Conservation (phyloP, 108 stramenopile genomes). For the Nitzschia inconspicua region DNA sequence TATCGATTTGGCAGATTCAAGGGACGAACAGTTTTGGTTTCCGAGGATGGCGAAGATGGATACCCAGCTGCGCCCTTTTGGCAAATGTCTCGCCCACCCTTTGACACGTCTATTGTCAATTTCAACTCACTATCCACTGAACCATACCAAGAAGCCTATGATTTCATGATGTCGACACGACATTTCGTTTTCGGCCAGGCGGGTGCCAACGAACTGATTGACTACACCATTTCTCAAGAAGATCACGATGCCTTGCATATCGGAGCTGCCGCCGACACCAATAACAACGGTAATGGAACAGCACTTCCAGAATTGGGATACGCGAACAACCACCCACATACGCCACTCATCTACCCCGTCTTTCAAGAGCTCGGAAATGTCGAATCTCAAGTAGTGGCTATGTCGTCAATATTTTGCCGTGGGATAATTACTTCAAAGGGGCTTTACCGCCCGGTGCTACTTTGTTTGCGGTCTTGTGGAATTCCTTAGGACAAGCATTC, state of each 20-base stretch:
- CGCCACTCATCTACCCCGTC: conserved; percentile 4
- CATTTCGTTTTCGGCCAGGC: background rate
- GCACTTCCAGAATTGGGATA: background rate
- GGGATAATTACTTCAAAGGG: background rate
- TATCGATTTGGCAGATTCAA: background rate
- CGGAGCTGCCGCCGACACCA: background rate
- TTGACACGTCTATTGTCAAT: conserved; percentile 5
- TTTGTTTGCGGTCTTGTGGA: too few relatives aligned
- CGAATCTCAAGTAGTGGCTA: conserved; percentile 13
- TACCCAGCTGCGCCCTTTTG: conserved; percentile 8
- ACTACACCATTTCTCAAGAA: background rate
- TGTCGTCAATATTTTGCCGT: conserved; percentile 23
- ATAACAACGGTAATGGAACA: background rate
- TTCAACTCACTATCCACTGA: conserved; percentile 6
- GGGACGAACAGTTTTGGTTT: background rate
- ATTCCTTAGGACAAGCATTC: conserved; percentile 21
- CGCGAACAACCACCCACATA: conserved; percentile 4
- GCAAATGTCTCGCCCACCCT: conserved; percentile 7
- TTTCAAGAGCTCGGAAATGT: conserved; percentile 5
- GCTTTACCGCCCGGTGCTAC: background rate
- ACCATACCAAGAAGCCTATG: conserved; percentile 1
- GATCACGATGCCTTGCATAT: background rate
- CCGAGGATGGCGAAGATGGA: background rate
- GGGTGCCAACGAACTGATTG: background rate
- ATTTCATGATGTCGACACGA: background rate